Percentiles rank a stretch among this genome's conserved stretches.
phyloP scores from a whole-genome alignment of 305 asterid species.

The Solanum aculeatissimum region DNA sequence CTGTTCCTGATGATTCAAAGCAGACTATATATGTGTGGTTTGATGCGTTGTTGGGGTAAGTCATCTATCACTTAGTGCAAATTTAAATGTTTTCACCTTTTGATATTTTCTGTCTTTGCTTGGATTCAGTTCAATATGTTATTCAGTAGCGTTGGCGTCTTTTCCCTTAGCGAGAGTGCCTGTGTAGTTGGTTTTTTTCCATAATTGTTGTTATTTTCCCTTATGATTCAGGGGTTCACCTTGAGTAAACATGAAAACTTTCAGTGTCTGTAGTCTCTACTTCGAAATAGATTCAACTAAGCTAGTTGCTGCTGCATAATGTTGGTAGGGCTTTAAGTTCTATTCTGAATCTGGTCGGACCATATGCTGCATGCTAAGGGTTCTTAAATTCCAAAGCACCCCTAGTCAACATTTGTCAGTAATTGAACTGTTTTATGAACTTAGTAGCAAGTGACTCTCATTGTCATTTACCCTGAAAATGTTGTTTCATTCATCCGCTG shows the following conservation, averaged over 20 bases:
- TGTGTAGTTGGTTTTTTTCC: not conserved
- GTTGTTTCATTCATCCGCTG: not conserved
- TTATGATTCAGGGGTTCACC: not conserved
- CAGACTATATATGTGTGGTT: conserved; percentile 99
- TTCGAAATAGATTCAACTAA: not conserved
- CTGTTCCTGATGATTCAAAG: conserved; percentile 69
- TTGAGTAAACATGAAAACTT: not conserved
- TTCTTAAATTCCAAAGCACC: not conserved
- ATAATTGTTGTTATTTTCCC: not conserved
- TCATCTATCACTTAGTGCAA: not conserved
- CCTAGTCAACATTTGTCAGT: not conserved
- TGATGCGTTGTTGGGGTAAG: conserved; percentile 98
- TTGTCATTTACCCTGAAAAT: not conserved
- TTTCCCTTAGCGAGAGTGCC: not conserved
- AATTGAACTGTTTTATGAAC: not conserved
- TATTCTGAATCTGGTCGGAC: not conserved
- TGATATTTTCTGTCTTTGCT: not conserved
- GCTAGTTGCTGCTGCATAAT: not conserved
- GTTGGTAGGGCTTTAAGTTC: not conserved
- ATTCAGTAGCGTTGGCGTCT: not conserved
- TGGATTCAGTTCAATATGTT: not conserved
- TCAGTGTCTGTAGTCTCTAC: not conserved
- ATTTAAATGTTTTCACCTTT: not conserved
- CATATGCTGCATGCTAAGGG: not conserved
- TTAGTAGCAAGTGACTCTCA: not conserved